These are phyloP conservation scores for Trypanosoma conorhini DNA, from an alignment of 208 protist genomes.

Conservation along the genomic window DNA sequence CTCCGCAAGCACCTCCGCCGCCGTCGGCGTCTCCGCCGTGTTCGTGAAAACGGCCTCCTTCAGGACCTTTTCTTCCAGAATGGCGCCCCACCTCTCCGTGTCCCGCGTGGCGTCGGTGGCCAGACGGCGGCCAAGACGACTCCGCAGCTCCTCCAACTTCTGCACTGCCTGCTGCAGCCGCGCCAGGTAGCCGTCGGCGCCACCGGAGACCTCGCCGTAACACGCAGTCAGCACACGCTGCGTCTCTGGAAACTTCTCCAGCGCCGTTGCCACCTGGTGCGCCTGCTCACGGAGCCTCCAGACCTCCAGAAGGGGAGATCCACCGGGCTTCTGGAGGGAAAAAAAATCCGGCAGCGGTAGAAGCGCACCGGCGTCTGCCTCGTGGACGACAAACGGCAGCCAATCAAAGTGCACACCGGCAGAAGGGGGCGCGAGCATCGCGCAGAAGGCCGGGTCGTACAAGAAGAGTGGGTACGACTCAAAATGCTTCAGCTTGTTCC, in stretches of 20 bases:
- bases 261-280: slow-evolving; percentile 29
- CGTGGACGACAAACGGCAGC: slow-evolving; percentile 50
- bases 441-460: slow-evolving; percentile 59
- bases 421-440: slow-evolving; percentile 44
- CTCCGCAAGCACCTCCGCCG: slow-evolving; percentile 16
- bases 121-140: slow-evolving; percentile 58
- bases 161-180: slow-evolving; percentile 36
- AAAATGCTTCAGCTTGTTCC: slow-evolving; percentile 59
- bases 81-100: slow-evolving; percentile 42
- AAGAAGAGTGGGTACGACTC: slow-evolving; percentile 52
- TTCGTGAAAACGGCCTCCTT: slow-evolving; percentile 50
- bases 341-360: slow-evolving; percentile 48
- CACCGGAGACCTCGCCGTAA: slow-evolving; percentile 67
- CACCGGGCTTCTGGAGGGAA: slow-evolving; percentile 25
- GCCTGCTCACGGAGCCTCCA: slow-evolving; percentile 47
- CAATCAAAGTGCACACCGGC: slow-evolving; percentile 58
- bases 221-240: slow-evolving; percentile 53
- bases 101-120: slow-evolving; percentile 59
- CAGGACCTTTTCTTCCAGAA: slow-evolving; percentile 48
- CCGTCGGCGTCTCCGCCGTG: slow-evolving; percentile 28
- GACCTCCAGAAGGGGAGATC: slow-evolving; percentile 43
- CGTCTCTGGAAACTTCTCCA: slow-evolving; percentile 41
- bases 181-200: slow-evolving; percentile 46
- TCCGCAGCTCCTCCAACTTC: slow-evolving; percentile 64
- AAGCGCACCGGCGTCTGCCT: slow-evolving; percentile 33